A percentile compares a stretch with the other conserved stretches of the same genome.
phyloP scores from a whole-genome alignment of 2,329 filamentous ascomycete genomes.

The Graphilbum ipis-grandicollis region DNA sequence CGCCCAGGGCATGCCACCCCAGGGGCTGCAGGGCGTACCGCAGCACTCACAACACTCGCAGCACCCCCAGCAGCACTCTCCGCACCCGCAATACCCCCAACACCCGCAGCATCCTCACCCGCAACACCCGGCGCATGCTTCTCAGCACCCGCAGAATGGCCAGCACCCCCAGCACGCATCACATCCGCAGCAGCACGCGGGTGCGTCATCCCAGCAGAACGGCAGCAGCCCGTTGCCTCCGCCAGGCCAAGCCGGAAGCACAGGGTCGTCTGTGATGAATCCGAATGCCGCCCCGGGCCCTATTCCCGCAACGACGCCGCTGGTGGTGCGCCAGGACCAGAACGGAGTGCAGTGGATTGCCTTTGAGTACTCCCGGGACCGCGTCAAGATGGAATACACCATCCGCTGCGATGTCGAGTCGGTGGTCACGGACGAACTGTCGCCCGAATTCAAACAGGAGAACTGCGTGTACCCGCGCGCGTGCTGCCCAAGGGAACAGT shows the following conservation, averaged over 20 bases:
- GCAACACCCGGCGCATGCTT: conserved; percentile 3
- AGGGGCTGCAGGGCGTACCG: conserved; percentile 16
- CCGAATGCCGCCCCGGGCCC: conserved; percentile 87
- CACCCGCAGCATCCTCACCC: conserved; percentile 12
- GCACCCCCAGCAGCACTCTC: conserved; percentile 3
- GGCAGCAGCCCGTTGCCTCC: conserved; percentile 6
- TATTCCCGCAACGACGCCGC: conserved; percentile 87
- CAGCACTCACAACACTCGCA: conserved; percentile 14
- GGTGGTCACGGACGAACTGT: conserved; percentile 74
- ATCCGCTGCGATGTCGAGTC: conserved; percentile 97
- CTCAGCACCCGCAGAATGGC: conserved; percentile 1
- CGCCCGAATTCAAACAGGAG: conserved; percentile 84
- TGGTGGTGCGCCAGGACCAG: conserved; percentile 85
- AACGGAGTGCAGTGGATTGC: conserved; percentile 98
- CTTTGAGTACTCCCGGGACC: conserved; percentile 91
- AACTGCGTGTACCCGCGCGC: conserved; percentile 97
- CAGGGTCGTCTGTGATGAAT: conserved; percentile 30
- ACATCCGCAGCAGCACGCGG: conserved; percentile 12
- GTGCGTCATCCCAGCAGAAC: conserved; percentile 3
- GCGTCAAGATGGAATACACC: conserved; percentile 99
- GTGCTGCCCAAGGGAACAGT: conserved; percentile 88
- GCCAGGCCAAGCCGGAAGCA: conserved; percentile 9
- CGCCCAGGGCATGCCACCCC: conserved; percentile 19
- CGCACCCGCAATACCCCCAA: conserved; percentile 4
- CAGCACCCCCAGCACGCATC: conserved; percentile 1